Conservation (phyloP, 176 grass and related monocot genomes). For the Thalia dealbata region DNA sequence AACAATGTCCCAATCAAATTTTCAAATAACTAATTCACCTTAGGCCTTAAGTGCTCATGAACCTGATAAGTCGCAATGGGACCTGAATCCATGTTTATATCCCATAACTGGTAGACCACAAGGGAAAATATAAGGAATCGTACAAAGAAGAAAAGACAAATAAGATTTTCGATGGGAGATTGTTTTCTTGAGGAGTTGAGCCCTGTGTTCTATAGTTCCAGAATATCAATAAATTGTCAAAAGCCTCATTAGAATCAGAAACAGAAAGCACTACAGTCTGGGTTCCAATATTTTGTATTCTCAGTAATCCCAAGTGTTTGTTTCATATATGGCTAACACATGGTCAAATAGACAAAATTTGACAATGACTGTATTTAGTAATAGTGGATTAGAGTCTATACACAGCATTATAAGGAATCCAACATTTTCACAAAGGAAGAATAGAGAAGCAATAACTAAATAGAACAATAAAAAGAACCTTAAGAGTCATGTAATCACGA, state of each 20-base stretch:
- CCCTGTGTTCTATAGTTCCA: neutral
- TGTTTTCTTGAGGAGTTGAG: no score
- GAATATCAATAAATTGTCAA: neutral
- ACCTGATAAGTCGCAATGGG: slow-evolving; percentile 87
- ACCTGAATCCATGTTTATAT: slow-evolving; percentile 86
- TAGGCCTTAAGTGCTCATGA: slow-evolving; percentile 92
- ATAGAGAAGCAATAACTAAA: slow-evolving; percentile 1
- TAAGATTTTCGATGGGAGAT: slow-evolving; percentile 2
- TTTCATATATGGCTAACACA: neutral
- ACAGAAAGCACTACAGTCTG: neutral
- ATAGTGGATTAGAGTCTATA: neutral
- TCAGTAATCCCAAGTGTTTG: neutral
- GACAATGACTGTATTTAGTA: neutral
- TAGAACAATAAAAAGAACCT: slow-evolving; percentile 35
- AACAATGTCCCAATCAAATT: slow-evolving; percentile 6
- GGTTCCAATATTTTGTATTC: neutral
- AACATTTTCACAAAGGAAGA: neutral
- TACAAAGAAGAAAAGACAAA: neutral
- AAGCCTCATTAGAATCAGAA: neutral
- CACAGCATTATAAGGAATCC: no score
- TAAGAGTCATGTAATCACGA: slow-evolving; percentile 96
- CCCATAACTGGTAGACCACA: slow-evolving; percentile 64
- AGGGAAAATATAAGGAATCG: neutral
- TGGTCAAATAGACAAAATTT: neutral
- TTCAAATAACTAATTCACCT: slow-evolving; percentile 50